phyloP scores from a whole-genome alignment of 1,139 yeast genomes.

The Geotrichum citri-aurantii region DNA sequence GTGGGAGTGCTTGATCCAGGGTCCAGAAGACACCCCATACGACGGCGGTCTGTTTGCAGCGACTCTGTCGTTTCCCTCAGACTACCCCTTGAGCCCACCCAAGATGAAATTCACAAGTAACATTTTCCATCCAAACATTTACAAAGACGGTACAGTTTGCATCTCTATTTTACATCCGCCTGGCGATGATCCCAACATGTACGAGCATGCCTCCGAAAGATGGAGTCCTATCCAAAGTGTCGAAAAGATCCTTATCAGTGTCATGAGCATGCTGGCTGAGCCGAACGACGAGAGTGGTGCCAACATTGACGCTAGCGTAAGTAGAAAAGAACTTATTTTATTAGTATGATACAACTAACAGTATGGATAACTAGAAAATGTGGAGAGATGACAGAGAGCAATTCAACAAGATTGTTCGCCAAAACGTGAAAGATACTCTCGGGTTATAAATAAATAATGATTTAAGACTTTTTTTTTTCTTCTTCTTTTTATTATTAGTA shows the following conservation, averaged over 20 bases:
- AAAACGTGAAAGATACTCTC: slow-evolving; percentile 60
- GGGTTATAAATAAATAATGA: slow-evolving; percentile 43
- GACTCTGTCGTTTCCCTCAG: slow-evolving; percentile 68
- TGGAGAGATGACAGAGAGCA: slow-evolving; percentile 80
- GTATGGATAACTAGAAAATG: slow-evolving; percentile 29
- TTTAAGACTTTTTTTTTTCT: background rate
- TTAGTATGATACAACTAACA: background rate
- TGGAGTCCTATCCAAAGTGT: slow-evolving; percentile 98
- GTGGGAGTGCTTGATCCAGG: slow-evolving; percentile 91
- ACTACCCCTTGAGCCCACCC: slow-evolving; percentile 93
- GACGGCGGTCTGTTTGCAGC: slow-evolving; percentile 95
- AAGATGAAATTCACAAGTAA: slow-evolving; percentile 76
- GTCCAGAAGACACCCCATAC: slow-evolving; percentile 90
- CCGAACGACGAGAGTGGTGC: slow-evolving; percentile 97
- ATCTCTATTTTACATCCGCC: slow-evolving; percentile 92
- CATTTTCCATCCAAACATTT: slow-evolving; percentile 86
- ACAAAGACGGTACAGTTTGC: slow-evolving; percentile 92
- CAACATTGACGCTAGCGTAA: slow-evolving; percentile 80
- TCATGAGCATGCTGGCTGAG: slow-evolving; percentile 93
- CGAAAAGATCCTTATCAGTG: slow-evolving; percentile 87
- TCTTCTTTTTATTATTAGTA: background rate
- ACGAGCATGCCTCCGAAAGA: slow-evolving; percentile 90
- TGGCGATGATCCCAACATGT: slow-evolving; percentile 94
- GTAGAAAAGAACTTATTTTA: slow-evolving; percentile 15
- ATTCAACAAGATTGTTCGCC: slow-evolving; percentile 58